These are phyloP conservation scores for Papiliotrema laurentii DNA, from an alignment of 1,284 basidiomycete species.

Conservation along the genomic window DNA sequence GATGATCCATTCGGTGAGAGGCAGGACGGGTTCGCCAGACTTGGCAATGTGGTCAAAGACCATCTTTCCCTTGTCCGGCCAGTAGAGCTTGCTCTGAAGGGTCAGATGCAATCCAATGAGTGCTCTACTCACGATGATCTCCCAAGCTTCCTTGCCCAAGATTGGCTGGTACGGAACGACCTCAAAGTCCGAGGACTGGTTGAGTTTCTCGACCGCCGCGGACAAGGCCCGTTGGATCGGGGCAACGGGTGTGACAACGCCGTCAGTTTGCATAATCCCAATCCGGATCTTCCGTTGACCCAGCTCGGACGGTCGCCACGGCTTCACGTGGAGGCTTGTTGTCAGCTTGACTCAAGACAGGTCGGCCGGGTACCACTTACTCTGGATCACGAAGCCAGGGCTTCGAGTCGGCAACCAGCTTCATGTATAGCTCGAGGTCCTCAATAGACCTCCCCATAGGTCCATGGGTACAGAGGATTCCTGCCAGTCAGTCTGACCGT, in stretches of 20 bases:
- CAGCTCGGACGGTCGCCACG: conserved; percentile 5
- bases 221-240: conserved; percentile 37
- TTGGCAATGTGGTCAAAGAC: conserved; percentile 16
- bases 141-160: conserved; percentile 16
- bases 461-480: conserved; percentile 24
- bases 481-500: background rate
- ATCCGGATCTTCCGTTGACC: conserved; percentile 20
- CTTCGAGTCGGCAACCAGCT: conserved; percentile 23
- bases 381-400: conserved; percentile 19
- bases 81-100: conserved; percentile 19
- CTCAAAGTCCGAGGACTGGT: conserved; percentile 9
- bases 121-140: conserved; percentile 21
- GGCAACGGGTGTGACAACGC: conserved; percentile 29
- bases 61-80: conserved; percentile 33
- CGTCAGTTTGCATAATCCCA: conserved; percentile 40
- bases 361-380: too few species aligned
- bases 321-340: conserved; percentile 10
- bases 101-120: background rate
- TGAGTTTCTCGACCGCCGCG: conserved; percentile 18
- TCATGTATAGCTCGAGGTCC: conserved; percentile 33
- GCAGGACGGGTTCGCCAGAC: conserved; percentile 26
- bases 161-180: conserved; percentile 14
- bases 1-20: conserved; percentile 28
- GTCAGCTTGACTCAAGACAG: too few species aligned
- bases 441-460: conserved; percentile 29